A percentile compares a stretch with the other conserved stretches of the same genome.
These are phyloP conservation scores for Cryptomeria japonica DNA, from an alignment of 75 land plant species.

Conservation along the genomic window DNA sequence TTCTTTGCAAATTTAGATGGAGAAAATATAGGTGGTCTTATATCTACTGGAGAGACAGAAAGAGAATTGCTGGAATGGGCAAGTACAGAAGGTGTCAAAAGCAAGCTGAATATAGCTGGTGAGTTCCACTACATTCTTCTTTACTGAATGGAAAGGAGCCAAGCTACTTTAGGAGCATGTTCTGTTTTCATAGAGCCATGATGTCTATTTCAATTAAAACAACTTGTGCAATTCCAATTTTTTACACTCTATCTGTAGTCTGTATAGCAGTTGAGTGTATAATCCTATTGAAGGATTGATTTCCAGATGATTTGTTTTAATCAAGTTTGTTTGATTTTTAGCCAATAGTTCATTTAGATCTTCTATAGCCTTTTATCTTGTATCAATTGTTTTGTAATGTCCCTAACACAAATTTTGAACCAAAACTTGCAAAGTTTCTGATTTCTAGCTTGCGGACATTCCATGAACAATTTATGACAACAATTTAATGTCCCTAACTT, in stretches of 20 bases:
- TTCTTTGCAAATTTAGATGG: slow-evolving; percentile 13
- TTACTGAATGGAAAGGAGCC: not conserved
- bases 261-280: not conserved
- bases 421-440: too few relatives aligned
- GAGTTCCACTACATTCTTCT: slow-evolving; percentile 15
- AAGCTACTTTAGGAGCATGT: not conserved
- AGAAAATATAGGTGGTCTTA: slow-evolving; percentile 11
- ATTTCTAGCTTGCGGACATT: too few relatives aligned
- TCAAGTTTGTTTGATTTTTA: not conserved
- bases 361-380: not conserved
- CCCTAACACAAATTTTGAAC: too few relatives aligned
- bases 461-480: too few relatives aligned
- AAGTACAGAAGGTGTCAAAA: slow-evolving; percentile 44
- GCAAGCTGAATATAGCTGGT: slow-evolving; percentile 62
- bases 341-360: not conserved
- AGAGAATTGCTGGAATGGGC: slow-evolving; percentile 57
- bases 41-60: slow-evolving; percentile 32
- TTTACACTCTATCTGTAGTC: not conserved
- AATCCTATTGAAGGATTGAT: not conserved
- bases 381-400: not conserved
- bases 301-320: not conserved
- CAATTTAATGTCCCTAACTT: too few relatives aligned
- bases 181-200: not conserved
- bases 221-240: not conserved
- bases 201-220: not conserved